Evolutionary conservation across 2,329 filamentous ascomycete species (phyloP), one percentile per base, ranked within the genome.

Genomic region (Furcasterigmium sp.): DNA sequence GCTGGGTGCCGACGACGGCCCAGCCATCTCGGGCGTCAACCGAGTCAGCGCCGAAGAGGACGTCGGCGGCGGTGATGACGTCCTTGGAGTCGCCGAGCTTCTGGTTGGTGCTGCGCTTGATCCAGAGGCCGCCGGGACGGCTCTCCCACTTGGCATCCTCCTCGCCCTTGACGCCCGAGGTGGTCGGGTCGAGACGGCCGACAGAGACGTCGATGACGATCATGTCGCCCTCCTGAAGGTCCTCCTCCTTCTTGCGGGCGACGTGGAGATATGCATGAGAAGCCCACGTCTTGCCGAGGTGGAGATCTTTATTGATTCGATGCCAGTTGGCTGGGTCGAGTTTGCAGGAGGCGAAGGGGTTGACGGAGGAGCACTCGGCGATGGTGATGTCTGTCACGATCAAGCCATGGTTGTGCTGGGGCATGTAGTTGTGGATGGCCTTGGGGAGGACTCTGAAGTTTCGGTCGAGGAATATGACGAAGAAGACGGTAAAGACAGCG

Each of bases 11-110:
- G 40, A 81, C 82, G 35, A 96, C 75, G 45, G 82, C 72, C 93
- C 94, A 98, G 23, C 87, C 87, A 2, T 83, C 78, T 45, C 93
- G 81, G 5, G 89, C 91, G 60, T 98, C 93, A 25, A 91, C 87
- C 9, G 91, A 91, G 59, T 96, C 91, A 17, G 91, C 82, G 17
- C 91, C 91, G 56, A 94, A 96, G 7, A 96, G 72, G 5, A 95
- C 80, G 58, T 96, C 91, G 6, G 95, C 72, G 4, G 83, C 85
- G 0, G 89, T 95, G 39, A 96, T 75, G 14, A 83, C 84, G 30
- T 78, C 75, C 46, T 82, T 80, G 4, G 83, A 85, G 58, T 94
- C 88, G 59, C 82, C 86, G 37, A 85, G 82, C 55, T 87, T 80
- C 50, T 78, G 76, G 58, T 84, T 86, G 23, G 78, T 72, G 14